Evolutionary conservation across 2,329 filamentous ascomycete species (phyloP).

Genomic region (Xylariales sp.): DNA sequence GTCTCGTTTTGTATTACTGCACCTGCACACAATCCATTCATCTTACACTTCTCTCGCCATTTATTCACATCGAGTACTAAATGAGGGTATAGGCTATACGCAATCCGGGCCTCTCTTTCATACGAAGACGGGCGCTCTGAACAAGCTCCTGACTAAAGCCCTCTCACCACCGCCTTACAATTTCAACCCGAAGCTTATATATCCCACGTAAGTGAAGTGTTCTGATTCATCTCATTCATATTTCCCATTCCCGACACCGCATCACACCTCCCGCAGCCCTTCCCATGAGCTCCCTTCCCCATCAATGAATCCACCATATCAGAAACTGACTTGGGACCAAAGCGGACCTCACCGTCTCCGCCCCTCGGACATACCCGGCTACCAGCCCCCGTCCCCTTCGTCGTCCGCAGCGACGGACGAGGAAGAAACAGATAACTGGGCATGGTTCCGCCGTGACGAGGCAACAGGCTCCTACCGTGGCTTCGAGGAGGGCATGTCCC

Average conservation of each 20-base stretch:
- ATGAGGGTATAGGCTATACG: slow-evolving; percentile 84
- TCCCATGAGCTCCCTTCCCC: too few species aligned
- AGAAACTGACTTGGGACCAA: too few species aligned
- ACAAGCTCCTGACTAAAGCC: slow-evolving; percentile 72
- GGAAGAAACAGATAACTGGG: slow-evolving; percentile 64
- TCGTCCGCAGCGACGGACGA: slow-evolving; percentile 34
- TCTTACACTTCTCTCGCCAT: too few species aligned
- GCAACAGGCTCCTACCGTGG: slow-evolving; percentile 61
- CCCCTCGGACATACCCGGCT: slow-evolving; percentile 66
- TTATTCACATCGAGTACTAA: background rate
- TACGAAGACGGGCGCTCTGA: slow-evolving; percentile 80
- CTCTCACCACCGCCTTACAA: slow-evolving; percentile 55
- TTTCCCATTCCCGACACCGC: too few species aligned
- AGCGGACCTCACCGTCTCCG: slow-evolving; percentile 60
- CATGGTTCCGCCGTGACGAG: slow-evolving; percentile 75
- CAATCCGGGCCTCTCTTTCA: slow-evolving; percentile 84
- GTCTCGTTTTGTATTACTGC: too few species aligned
- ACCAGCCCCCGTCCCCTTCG: slow-evolving; percentile 40
- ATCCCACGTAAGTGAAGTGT: too few species aligned
- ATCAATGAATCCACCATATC: too few species aligned
- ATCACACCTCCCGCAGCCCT: too few species aligned
- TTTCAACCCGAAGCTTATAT: slow-evolving; percentile 53
- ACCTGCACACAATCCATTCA: too few species aligned
- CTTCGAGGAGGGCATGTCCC: slow-evolving; percentile 62
- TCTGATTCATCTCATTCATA: too few species aligned